Evolutionary conservation across 164 flowering plant species (phyloP), one percentile per base, ranked within the genome.

Genomic region (Sedum album): DNA sequence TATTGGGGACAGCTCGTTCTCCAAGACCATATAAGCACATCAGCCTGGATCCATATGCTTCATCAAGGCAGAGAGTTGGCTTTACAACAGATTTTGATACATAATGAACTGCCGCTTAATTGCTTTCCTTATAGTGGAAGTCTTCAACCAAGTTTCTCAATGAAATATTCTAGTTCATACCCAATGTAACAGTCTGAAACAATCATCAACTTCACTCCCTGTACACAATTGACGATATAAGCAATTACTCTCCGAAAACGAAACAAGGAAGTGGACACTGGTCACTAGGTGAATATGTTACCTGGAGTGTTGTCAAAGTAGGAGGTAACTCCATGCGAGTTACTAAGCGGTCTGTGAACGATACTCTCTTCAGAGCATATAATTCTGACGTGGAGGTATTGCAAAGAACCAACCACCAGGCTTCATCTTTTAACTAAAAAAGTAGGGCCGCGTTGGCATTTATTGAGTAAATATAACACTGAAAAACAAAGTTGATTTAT

Each of bases 121-220:
- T 55, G 60, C 1, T 55, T 25, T 23, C 13, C 0, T 8, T n/a
- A 49, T n/a, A 25, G 25, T 8, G 2, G 14, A 55, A 9, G 31
- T 10, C 60, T 55, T 55, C 60, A 23, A 8, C 23, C 57, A 17
- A 83, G 79, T 57, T 78, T 70, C 41, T 78, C 87, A 65, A 89
- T 69, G 7, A 85, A 67, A 73, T 85, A 71, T 67, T 89, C 96
- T 76, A 80, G 89, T 39, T 89, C 96, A 57, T 78, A 88, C 55
- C 97, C 98, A 66, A 94, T 70, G 77, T 94, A 94, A 76, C 97
- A 94, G 77, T 94, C 98, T 20, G 98, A 94, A 61, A 91, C 85
- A 36, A 94, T 39, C 72, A 86, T 76, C 73, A 94, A 75, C 79
- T 85, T 86, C 82, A 82, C 70, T 17, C 84, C 97, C 96, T 94